Base-by-base conservation (phyloP, 495 filamentous ascomycete genomes). In the Clavariopsis aquatica region DNA sequence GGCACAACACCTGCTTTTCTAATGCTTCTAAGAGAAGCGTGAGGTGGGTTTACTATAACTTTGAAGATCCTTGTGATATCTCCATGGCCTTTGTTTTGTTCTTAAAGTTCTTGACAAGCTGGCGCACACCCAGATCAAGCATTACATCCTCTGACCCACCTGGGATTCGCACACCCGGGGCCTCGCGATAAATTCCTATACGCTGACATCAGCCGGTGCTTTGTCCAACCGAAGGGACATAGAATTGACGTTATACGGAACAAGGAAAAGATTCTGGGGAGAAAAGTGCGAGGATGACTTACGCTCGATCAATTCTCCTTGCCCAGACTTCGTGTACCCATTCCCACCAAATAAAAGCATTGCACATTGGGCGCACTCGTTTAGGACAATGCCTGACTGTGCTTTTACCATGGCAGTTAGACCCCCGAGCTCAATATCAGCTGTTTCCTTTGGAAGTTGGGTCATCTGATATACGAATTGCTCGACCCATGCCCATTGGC, bases 131-230 rank as follows among this genome's bases (percentile, higher is more conserved):
- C 36, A 91, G 73, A 76, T 91, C 89, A 0, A 91, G 77, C 72
- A 91, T 76, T 2, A 92, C 88, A 74, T 92, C 89, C 72, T 92
- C 89, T 17, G 82, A 85, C 0, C 89, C 89, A 52, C 88, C 89
- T 0, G 87, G 86, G 57, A 90, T 85, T 27, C 86, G 75, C 4
- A 81, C 77, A 5, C 82, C 83, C 28, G 83, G 83, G 12, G 88
- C 86, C 69, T 89, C 87, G 17, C 87, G 77, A 64, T 86, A 85
- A 36, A 89, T 89, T 23, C 79, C 83, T 85, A 46, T 34, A 23
- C n/a, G 23, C 2, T 45, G 9, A 56, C 17, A 47, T 63, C 23
- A 66, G 68, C 31, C 52, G 20, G 29, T 12, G 15, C 10, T 2
- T 29, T 9, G 19, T 13, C 28, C 24, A 31, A 13, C 24, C 26